These are phyloP conservation scores for Smallanthus sonchifolius DNA, from an alignment of 129 eudicot genomes.

Conservation along the genomic window DNA sequence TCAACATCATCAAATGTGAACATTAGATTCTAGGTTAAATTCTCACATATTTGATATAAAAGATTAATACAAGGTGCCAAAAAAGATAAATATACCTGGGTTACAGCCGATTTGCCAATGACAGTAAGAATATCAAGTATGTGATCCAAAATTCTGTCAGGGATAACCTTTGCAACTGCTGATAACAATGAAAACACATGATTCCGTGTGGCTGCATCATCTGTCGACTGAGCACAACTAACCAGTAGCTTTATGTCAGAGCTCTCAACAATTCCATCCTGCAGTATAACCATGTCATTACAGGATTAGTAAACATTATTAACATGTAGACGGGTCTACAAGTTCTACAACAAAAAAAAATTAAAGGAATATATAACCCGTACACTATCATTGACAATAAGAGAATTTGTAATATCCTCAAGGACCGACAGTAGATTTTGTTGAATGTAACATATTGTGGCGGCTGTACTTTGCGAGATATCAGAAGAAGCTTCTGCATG, in stretches of 20 bases:
- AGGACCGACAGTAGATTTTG: conserved; percentile 67
- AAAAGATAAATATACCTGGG: conserved; percentile 46
- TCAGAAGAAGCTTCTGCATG: conserved; percentile 38
- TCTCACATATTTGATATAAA: not conserved
- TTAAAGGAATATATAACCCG: conserved; percentile 28
- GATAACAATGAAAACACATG: conserved; percentile 71
- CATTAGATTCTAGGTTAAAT: not conserved
- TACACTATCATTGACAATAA: conserved; percentile 9
- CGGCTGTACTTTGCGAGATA: conserved; percentile 22
- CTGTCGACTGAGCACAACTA: conserved; percentile 67
- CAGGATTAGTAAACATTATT: conserved; percentile 2
- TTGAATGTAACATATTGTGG: conserved; percentile 41
- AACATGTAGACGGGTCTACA: not conserved
- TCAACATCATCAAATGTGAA: not conserved
- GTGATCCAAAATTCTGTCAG: conserved; percentile 61
- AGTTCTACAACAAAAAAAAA: not conserved
- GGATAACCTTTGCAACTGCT: conserved; percentile 60
- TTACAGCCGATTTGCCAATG: conserved; percentile 62
- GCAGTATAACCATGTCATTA: conserved; percentile 24
- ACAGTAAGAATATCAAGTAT: conserved; percentile 63
- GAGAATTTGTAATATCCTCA: conserved; percentile 64
- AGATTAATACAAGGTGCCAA: not conserved
- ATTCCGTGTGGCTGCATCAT: conserved; percentile 57
- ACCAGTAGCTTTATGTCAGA: conserved; percentile 63
- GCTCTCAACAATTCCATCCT: conserved; percentile 37